A percentile compares a stretch with the other conserved stretches of the same genome.
Evolutionary conservation across 352 stramenopile genomes (phyloP).

Genomic region (Albugo laibachii): DNA sequence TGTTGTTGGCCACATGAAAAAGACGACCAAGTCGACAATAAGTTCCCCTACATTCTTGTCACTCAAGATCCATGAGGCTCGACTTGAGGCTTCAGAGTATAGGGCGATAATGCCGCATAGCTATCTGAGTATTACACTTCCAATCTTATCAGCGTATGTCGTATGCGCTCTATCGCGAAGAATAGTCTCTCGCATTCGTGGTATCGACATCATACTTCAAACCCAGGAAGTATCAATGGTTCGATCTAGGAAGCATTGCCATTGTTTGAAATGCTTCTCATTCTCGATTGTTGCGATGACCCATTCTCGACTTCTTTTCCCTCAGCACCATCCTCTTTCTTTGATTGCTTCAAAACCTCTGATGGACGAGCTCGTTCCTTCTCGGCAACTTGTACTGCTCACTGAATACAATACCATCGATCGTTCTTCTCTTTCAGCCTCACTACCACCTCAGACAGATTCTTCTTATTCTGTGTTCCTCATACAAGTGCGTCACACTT

Average conservation of each 20-base stretch:
- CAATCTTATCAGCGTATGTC: conserved; percentile 24
- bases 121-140: too few relatives aligned
- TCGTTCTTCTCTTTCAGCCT: conserved; percentile 8
- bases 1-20: conserved; percentile 20
- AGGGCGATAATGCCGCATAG: too few relatives aligned
- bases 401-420: conserved; percentile 58
- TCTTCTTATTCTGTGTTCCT: too few relatives aligned
- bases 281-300: conserved; percentile 62
- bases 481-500: too few relatives aligned
- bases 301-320: conserved; percentile 39
- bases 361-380: conserved; percentile 43
- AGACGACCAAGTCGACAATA: conserved; percentile 69
- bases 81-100: conserved; percentile 22
- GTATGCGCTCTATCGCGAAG: conserved; percentile 24
- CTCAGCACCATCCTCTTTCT: conserved; percentile 56
- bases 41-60: conserved; percentile 29
- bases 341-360: conserved; percentile 39
- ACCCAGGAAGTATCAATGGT: conserved; percentile 83
- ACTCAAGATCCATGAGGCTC: conserved; percentile 58
- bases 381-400: conserved; percentile 58
- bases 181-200: conserved; percentile 17
- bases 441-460: background rate
- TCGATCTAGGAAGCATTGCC: conserved; percentile 69
- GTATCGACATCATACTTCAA: conserved; percentile 63
- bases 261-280: conserved; percentile 59